Base-by-base conservation (phyloP, 2,329 filamentous ascomycete genomes). In the Trichoderma hamatum region DNA sequence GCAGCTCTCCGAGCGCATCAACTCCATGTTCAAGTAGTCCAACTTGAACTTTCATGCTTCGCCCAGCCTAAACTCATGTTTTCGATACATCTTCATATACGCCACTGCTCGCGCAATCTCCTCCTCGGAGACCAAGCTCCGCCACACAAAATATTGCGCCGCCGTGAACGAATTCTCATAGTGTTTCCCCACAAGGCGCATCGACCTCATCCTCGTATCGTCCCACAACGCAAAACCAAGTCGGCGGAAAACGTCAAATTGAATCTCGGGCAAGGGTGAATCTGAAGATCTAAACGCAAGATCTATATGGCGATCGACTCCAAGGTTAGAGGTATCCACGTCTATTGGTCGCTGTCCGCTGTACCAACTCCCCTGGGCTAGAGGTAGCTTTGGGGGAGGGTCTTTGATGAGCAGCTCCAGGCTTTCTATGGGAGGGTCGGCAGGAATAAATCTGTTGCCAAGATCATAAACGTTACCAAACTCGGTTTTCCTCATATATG, bases 1-100 rank as follows among this genome's bases (percentile, higher is more conserved):
- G 1, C 72, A 72, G 60, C 32, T 71, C 14, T 71, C 70, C 5
- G 72, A 73, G 43, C 70, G 69, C 59, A 70, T 73, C 58, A 73
- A 73, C 55, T 73, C 71, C 69, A 73, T 68, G 67, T 52, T 59
- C 51, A 51, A 60, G 32, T 26, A 55, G 52, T 34, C 3, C 43
- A 21, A 46, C 6, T 10, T 46, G 19, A n/a, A 46, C 19, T 21
- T 21, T 21, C 46, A 49, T 49, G 43, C n/a, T 49, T 49, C 43
- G 10, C 43, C 21, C n/a, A 49, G 10, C 7, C 7, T 49, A 9
- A 21, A 9, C 2, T 16, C n/a, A n/a, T n/a, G n/a, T n/a, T 2
- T 2, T 11, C n/a, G n/a, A 21, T 9, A 5, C 34, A 36, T 16
- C 36, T 19, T 43, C 4, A 49, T 11, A 11, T 3, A n/a, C 43